Conservation (phyloP, 371 early-diverging fungal genomes). For the Zopfochytrium polystomum region DNA sequence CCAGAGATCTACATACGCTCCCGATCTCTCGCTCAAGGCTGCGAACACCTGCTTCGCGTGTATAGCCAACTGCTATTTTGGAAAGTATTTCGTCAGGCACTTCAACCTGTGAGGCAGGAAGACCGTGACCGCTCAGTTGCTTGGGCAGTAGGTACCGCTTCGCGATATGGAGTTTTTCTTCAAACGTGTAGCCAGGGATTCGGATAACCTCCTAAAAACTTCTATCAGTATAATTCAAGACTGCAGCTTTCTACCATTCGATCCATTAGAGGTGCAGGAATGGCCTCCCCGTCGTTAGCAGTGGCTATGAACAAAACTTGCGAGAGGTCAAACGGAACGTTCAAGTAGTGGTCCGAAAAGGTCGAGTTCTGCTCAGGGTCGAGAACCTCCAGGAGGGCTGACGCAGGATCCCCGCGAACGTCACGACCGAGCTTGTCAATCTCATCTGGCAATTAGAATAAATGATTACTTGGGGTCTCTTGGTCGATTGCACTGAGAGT, state of each 20-base stretch:
- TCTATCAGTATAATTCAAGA: no score
- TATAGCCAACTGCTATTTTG: slow-evolving; percentile 69
- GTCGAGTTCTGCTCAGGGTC: slow-evolving; percentile 86
- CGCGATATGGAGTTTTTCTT: slow-evolving; percentile 67
- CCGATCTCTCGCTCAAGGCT: slow-evolving; percentile 74
- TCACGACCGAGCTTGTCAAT: slow-evolving; percentile 77
- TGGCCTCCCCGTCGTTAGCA: slow-evolving; percentile 74
- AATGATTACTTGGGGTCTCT: no score
- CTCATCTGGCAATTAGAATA: slow-evolving; percentile 56
- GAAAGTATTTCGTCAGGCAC: slow-evolving; percentile 58
- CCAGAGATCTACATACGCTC: slow-evolving; percentile 67
- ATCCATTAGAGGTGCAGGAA: slow-evolving; percentile 78
- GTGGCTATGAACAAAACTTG: slow-evolving; percentile 83
- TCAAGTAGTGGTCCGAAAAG: slow-evolving; percentile 79
- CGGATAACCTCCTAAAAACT: slow-evolving; percentile 62
- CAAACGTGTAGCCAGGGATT: slow-evolving; percentile 79
- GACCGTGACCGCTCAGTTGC: slow-evolving; percentile 67
- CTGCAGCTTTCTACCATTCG: no score
- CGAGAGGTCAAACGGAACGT: slow-evolving; percentile 81
- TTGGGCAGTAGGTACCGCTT: slow-evolving; percentile 58
- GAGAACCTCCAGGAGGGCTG: slow-evolving; percentile 82
- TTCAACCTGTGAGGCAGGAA: slow-evolving; percentile 47
- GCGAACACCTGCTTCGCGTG: slow-evolving; percentile 85
- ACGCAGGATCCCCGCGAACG: slow-evolving; percentile 71
- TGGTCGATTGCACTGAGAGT: neutral